These are phyloP conservation scores for Vicia sativa DNA, from an alignment of 306 rosid genomes.

Conservation along the genomic window DNA sequence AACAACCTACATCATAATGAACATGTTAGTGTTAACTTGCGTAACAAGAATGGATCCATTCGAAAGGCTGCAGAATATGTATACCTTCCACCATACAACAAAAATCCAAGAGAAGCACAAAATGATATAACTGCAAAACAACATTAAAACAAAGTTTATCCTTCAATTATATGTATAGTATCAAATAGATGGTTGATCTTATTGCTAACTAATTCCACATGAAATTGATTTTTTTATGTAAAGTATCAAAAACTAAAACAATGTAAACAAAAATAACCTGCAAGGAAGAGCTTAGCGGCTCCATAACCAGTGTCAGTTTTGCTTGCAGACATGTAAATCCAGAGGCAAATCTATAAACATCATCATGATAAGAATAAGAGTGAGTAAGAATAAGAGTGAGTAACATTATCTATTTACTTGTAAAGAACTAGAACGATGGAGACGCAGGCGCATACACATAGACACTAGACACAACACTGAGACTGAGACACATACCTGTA, in stretches of 20 bases:
- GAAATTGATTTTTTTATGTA: not conserved
- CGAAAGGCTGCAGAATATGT: slow-evolving; percentile 38
- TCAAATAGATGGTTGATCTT: slow-evolving; percentile 1
- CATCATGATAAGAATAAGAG: too few relatives aligned
- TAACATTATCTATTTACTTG: slow-evolving; percentile 15
- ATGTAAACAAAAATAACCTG: slow-evolving; percentile 52
- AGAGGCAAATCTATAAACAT: slow-evolving; percentile 57
- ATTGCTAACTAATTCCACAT: not conserved
- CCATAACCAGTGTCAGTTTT: slow-evolving; percentile 45
- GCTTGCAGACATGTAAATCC: slow-evolving; percentile 59
- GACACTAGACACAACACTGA: too few relatives aligned
- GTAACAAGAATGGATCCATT: not conserved
- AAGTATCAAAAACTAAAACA: slow-evolving; percentile 12
- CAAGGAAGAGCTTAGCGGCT: slow-evolving; percentile 65
- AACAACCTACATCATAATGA: slow-evolving; percentile 55
- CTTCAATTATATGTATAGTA: not conserved
- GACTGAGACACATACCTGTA: slow-evolving; percentile 50
- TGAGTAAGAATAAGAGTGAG: slow-evolving; percentile 34
- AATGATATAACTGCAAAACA: slow-evolving; percentile 67
- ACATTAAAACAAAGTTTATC: slow-evolving; percentile 31
- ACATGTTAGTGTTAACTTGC: slow-evolving; percentile 10
- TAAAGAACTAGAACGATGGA: too few relatives aligned
- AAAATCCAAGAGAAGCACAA: slow-evolving; percentile 69
- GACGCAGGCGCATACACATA: too few relatives aligned
- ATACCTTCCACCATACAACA: slow-evolving; percentile 90